Evolutionary conservation across 208 protist species (phyloP).

Genomic region (Trypanosoma vivax): DNA sequence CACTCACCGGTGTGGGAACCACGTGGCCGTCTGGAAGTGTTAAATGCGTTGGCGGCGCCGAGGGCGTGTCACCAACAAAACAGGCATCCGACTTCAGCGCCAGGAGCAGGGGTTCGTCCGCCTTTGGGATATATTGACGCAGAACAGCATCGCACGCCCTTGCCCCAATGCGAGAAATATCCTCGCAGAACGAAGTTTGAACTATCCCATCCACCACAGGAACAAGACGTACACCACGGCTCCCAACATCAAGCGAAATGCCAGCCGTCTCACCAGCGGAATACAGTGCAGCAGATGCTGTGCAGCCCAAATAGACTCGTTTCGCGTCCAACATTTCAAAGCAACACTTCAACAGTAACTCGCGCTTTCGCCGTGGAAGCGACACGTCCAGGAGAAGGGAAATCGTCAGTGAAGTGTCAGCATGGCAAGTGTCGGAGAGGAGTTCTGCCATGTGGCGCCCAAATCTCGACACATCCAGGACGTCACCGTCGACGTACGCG

Average conservation of each 20-base stretch:
- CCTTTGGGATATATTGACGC: slow-evolving; percentile 2
- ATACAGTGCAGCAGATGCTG: slow-evolving; percentile 50
- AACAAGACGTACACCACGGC: slow-evolving; percentile 45
- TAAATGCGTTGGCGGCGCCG: slow-evolving; percentile 11
- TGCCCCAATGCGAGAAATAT: slow-evolving; percentile 27
- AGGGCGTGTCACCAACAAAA: slow-evolving; percentile 12
- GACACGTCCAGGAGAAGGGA: slow-evolving; percentile 52
- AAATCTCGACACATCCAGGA: slow-evolving; percentile 13
- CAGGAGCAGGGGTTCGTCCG: slow-evolving; percentile 6
- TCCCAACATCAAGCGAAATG: slow-evolving; percentile 62
- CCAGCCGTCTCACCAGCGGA: slow-evolving; percentile 60
- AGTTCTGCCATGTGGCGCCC: slow-evolving; percentile 18
- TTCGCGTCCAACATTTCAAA: slow-evolving; percentile 65
- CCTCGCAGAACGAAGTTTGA: slow-evolving; percentile 20
- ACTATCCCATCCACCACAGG: slow-evolving; percentile 39
- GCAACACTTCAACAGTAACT: slow-evolving; percentile 43
- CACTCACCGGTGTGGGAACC: slow-evolving; percentile 7
- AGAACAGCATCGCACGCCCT: slow-evolving; percentile 34
- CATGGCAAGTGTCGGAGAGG: slow-evolving; percentile 7
- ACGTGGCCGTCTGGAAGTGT: slow-evolving; percentile 44
- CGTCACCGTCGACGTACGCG: slow-evolving; percentile 7
- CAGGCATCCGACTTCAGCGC: slow-evolving; percentile 14
- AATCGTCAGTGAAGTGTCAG: slow-evolving; percentile 48
- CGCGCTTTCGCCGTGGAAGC: slow-evolving; percentile 35
- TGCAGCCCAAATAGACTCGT: slow-evolving; percentile 40